phyloP scores from a whole-genome alignment of 1,284 basidiomycete genomes.

The Sanghuangporus baumii region DNA sequence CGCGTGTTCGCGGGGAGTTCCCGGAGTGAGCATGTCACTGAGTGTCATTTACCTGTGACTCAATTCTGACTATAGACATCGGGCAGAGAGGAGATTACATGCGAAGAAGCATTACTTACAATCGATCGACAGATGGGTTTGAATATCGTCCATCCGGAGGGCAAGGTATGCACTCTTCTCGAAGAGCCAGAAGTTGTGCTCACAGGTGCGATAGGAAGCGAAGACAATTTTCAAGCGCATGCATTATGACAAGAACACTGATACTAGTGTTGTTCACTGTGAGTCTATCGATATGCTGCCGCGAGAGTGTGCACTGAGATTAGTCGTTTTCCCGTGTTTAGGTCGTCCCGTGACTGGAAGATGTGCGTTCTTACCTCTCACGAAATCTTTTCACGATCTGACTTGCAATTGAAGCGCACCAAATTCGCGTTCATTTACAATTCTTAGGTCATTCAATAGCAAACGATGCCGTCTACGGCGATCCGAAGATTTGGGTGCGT shows the following conservation, averaged over 20 bases:
- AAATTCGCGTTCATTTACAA: constrained; percentile 94
- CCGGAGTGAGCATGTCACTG: constrained; percentile 53
- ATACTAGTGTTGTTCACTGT: constrained; percentile 91
- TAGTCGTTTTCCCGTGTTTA: constrained; percentile 26
- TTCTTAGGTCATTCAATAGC: constrained; percentile 92
- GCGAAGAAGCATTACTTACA: constrained; percentile 85
- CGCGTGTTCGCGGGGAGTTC: constrained; percentile 80
- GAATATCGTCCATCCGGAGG: constrained; percentile 91
- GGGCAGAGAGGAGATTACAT: constrained; percentile 67
- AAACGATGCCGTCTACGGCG: constrained; percentile 86
- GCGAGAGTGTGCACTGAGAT: neutral
- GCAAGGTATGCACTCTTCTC: constrained; percentile 53
- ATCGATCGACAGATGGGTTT: constrained; percentile 95
- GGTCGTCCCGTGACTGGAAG: constrained; percentile 83
- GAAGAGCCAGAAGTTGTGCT: neutral
- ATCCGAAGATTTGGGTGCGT: constrained; percentile 74
- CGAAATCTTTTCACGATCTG: constrained; percentile 2
- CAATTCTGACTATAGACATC: neutral
- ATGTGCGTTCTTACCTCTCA: constrained; percentile 48
- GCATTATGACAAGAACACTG: constrained; percentile 76
- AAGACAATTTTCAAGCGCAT: constrained; percentile 88
- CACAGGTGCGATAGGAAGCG: constrained; percentile 50
- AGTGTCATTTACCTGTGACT: constrained; percentile 3
- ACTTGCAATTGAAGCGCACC: constrained; percentile 60
- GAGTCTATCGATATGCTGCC: constrained; percentile 27